A percentile compares a stretch with the other conserved stretches of the same genome.
These are phyloP conservation scores for Pyracantha coccinea DNA, from an alignment of 331 rosid species.

Conservation along the genomic window DNA sequence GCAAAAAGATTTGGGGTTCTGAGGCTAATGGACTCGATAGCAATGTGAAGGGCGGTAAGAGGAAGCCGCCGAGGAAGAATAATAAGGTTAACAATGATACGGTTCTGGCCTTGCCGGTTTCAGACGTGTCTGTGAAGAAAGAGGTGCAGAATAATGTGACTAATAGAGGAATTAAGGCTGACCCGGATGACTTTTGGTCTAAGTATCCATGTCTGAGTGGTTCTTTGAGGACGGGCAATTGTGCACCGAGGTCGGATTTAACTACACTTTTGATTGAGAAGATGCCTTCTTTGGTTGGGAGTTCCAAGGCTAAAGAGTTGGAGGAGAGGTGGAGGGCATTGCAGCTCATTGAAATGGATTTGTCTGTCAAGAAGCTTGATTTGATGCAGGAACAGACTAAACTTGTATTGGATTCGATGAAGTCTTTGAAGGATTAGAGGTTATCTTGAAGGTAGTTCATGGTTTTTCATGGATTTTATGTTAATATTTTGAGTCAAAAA, in stretches of 20 bases:
- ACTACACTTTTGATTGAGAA: not conserved
- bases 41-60: constrained; percentile 5
- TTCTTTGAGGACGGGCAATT: constrained; percentile 13
- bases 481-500: not conserved
- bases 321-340: constrained; percentile 34
- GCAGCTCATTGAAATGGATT: constrained; percentile 21
- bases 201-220: constrained; percentile 24
- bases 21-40: constrained; percentile 10
- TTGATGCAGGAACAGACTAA: constrained; percentile 29
- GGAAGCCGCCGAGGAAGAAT: constrained; percentile 11
- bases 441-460: not conserved
- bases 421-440: constrained; percentile 1
- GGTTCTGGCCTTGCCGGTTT: constrained; percentile 17
- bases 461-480: not conserved
- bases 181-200: constrained; percentile 13
- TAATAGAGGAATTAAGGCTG: constrained; percentile 10
- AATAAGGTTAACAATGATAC: not conserved
- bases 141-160: not conserved
- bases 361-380: constrained; percentile 18
- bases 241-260: not conserved
- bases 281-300: constrained; percentile 28
- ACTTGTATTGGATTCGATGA: constrained; percentile 19
- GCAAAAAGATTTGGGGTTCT: constrained; percentile 34
- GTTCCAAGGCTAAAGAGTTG: constrained; percentile 23
- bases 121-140: constrained; percentile 7